A percentile compares a stretch with the other conserved stretches of the same genome.
Evolutionary conservation across 805 yeast species (phyloP).

Genomic region (Sungouiella blattae): DNA sequence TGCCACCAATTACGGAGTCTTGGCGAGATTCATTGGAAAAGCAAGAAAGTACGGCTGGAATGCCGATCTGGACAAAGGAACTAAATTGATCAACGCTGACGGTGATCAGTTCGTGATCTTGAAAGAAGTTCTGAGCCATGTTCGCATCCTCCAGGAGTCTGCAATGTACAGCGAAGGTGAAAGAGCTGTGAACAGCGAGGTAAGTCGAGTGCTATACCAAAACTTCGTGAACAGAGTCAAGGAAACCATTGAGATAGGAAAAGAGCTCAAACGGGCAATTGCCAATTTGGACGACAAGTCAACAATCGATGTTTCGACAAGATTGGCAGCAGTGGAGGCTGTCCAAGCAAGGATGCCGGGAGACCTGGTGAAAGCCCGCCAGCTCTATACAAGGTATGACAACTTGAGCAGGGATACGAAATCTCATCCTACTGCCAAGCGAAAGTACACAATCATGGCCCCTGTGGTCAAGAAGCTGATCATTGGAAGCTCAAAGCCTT

Average conservation of each 20-base stretch:
- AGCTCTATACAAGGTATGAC: conserved; percentile 16
- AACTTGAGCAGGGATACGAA: too few species aligned
- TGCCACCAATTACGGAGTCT: conserved; percentile 32
- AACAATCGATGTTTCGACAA: conserved; percentile 1
- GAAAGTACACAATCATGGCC: too few species aligned
- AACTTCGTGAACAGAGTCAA: conserved; percentile 26
- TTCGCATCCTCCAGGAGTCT: conserved; percentile 27
- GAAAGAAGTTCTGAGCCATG: conserved; percentile 23
- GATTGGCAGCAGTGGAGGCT: conserved; percentile 3
- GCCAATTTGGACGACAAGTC: conserved; percentile 1
- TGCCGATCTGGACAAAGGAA: conserved; percentile 27
- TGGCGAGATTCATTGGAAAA: conserved; percentile 39
- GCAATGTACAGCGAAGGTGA: conserved; percentile 13
- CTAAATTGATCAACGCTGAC: conserved; percentile 26
- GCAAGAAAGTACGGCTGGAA: conserved; percentile 33
- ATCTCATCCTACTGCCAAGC: too few species aligned
- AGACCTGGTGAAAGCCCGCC: conserved; percentile 11
- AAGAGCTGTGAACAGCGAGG: conserved; percentile 6
- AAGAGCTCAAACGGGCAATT: conserved; percentile 15
- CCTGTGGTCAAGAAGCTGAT: conserved; percentile 28
- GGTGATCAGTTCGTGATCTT: conserved; percentile 41
- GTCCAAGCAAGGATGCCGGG: conserved; percentile 2
- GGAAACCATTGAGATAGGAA: conserved; percentile 25
- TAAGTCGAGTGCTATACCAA: conserved; percentile 12
- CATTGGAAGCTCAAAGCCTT: conserved; percentile 27